phyloP scores from a whole-genome alignment of 441 rosid genomes.

The Bruguiera hainesii region DNA sequence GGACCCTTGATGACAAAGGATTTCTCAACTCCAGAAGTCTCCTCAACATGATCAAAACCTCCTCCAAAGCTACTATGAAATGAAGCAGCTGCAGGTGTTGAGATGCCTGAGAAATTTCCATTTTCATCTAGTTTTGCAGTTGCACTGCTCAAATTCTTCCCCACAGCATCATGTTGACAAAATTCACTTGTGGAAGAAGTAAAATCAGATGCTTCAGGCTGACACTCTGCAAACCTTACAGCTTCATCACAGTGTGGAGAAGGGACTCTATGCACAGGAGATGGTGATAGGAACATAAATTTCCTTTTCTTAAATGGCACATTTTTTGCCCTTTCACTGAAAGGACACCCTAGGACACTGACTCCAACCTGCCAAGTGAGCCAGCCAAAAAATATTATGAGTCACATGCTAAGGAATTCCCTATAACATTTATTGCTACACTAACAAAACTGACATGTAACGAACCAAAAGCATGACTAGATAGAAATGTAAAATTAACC shows the following conservation, averaged over 20 bases:
- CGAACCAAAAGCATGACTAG: not conserved
- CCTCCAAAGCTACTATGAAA: conserved; percentile 17
- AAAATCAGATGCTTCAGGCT: not conserved
- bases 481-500: conserved; percentile 5
- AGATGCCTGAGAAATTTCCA: conserved; percentile 21
- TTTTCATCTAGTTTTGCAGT: conserved; percentile 8
- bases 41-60: conserved; percentile 11
- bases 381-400: conserved; percentile 3
- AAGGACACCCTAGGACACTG: conserved; percentile 21
- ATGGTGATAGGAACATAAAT: conserved; percentile 14
- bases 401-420: not conserved
- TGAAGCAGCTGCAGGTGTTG: conserved; percentile 23
- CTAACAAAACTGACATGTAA: not conserved
- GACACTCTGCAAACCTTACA: not conserved
- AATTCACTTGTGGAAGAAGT: conserved; percentile 3
- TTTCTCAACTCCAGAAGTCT: conserved; percentile 9
- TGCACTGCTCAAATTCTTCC: conserved; percentile 8
- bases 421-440: not conserved
- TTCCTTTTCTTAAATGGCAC: conserved; percentile 29
- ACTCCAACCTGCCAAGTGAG: conserved; percentile 22
- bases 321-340: conserved; percentile 16
- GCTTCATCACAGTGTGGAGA: not conserved
- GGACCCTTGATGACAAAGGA: no score
- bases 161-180: conserved; percentile 10
- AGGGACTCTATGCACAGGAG: conserved; percentile 10